Evolutionary conservation across 1,284 basidiomycete genomes (phyloP).

Genomic region (Marasmius fiardii): DNA sequence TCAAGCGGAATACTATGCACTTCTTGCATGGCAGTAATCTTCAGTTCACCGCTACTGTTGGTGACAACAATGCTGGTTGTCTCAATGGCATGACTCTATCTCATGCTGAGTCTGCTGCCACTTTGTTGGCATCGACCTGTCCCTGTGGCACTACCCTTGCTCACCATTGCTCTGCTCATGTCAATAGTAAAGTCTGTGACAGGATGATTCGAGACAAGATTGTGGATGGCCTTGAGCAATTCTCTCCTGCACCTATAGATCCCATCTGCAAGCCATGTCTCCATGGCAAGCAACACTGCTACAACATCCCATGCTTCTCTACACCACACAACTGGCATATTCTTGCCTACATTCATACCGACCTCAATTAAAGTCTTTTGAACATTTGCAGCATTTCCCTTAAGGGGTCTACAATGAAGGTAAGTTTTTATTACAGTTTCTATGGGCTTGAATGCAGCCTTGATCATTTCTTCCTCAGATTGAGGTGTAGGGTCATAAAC

Average conservation of each 20-base stretch:
- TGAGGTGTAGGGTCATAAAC: constrained; percentile 7
- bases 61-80: too few relatives aligned
- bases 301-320: constrained; percentile 17
- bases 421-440: too few relatives aligned
- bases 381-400: too few relatives aligned
- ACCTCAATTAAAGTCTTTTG: too few relatives aligned
- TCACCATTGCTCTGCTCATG: constrained; percentile 25
- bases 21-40: too few relatives aligned
- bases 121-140: constrained; percentile 5
- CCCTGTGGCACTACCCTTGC: constrained; percentile 20
- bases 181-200: not conserved
- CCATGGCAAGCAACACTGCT: constrained; percentile 24
- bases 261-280: constrained; percentile 28
- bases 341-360: too few relatives aligned
- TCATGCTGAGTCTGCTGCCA: too few relatives aligned
- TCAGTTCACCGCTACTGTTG: too few relatives aligned
- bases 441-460: not conserved
- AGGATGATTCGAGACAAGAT: constrained; percentile 1
- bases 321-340: too few relatives aligned
- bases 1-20: too few relatives aligned
- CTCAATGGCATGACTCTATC: too few relatives aligned
- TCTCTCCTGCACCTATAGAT: constrained; percentile 8
- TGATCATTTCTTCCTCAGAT: constrained; percentile 6
- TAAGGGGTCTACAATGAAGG: too few relatives aligned
- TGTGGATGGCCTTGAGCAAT: constrained; percentile 2